Percentiles rank a stretch among this genome's conserved stretches.
phyloP scores from a whole-genome alignment of 257 asterid genomes.

The Petunia axillaris region DNA sequence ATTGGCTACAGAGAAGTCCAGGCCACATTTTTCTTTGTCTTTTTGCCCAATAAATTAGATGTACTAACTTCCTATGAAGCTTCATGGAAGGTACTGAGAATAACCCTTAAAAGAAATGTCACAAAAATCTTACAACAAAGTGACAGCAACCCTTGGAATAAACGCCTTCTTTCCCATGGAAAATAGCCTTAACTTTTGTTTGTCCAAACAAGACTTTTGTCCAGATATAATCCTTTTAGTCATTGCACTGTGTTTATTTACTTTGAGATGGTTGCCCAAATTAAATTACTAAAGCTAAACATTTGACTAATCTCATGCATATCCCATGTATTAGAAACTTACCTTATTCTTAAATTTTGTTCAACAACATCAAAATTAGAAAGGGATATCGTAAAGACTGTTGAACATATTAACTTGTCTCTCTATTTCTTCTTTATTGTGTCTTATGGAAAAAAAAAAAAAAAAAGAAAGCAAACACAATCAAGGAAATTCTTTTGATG shows the following conservation, averaged over 20 bases:
- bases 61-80: not conserved
- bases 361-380: not conserved
- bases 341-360: not conserved
- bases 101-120: not conserved
- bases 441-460: too few species aligned
- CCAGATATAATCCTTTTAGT: not conserved
- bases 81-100: conserved; percentile 14
- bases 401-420: too few species aligned
- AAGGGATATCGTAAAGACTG: too few species aligned
- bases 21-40: not conserved
- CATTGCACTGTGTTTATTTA: not conserved
- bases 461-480: too few species aligned
- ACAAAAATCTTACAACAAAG: not conserved
- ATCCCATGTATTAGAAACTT: not conserved
- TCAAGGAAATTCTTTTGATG: too few species aligned
- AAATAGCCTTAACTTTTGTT: not conserved
- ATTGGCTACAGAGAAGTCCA: not conserved
- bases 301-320: not conserved
- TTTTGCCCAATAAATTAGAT: conserved; percentile 11
- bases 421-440: too few species aligned
- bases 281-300: not conserved
- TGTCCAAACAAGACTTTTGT: conserved; percentile 8
- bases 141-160: too few species aligned
- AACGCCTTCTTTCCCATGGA: not conserved
- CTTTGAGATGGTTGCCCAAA: conserved; percentile 7